Base-by-base conservation (phyloP, 768 basidiomycete species). In the Russula brevipes region DNA sequence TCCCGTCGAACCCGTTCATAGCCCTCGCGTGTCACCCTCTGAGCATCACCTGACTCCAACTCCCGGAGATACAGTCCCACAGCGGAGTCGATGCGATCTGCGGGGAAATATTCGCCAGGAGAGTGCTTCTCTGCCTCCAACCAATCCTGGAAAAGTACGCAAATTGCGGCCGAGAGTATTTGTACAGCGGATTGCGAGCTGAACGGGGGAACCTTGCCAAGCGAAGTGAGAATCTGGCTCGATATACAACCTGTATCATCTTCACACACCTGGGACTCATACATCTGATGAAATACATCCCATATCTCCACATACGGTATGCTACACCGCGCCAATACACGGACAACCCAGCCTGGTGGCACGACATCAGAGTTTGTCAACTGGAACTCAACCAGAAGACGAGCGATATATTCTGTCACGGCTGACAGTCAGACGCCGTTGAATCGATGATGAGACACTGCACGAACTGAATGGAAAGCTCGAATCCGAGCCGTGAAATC, bases 401-500 rank as follows among this genome's bases (percentile, higher is more conserved):
- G 82, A 2, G 91, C 80, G 63, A 98, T 77, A 64, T 88, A 82
- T 65, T 87, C 96, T 97, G 69, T 5, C 63, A 46, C 62, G 46
- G 51, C 47, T 30, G 35, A 46, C 30, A 5, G 52, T 65, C 24
- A 54, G 55, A 38, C 17, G 19, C 3, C 52, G 39, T 35, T 33
- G 49, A 51, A 5, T 19, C n/a, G 55, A 57, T 56, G 53, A 49
- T 12, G 24, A 19, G 19, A n/a, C 44, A 51, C n/a, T 38, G 35
- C 47, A 75, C 91, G 72, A 69, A 94, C 94, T 83, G 35, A 94
- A 77, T 17, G 94, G 94, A 75, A 96, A 94, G 10, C 93, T 89
- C 62, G 85, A 86, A 65, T 94, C 91, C 2, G 94, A 96, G 0
- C 94, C 92, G 71, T 90, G 93, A 72, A 95, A 96, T 24, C 91